Evolutionary conservation across 768 basidiomycete genomes (phyloP).

Genomic region (Suillus fuscotomentosus): DNA sequence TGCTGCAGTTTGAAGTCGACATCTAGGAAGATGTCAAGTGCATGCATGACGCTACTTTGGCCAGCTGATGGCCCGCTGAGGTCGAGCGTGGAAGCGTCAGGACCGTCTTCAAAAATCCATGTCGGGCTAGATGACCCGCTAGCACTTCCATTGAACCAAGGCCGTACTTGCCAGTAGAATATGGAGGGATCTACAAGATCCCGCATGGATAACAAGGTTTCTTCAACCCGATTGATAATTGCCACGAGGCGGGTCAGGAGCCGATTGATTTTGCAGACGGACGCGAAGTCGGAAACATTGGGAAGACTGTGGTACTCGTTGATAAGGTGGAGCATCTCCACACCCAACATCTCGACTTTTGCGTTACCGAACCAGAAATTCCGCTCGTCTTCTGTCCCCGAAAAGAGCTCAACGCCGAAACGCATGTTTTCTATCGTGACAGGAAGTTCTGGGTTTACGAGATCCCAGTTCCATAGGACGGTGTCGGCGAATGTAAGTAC

Average conservation of each 20-base stretch:
- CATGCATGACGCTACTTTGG: conserved; percentile 89
- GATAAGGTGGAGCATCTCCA: conserved; percentile 83
- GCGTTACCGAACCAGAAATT: conserved; percentile 89
- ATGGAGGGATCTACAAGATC: conserved; percentile 75
- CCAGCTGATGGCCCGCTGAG: conserved; percentile 91
- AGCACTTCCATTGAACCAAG: conserved; percentile 88
- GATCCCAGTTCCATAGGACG: conserved; percentile 90
- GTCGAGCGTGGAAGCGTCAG: conserved; percentile 54
- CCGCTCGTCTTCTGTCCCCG: conserved; percentile 79
- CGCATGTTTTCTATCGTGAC: conserved; percentile 73
- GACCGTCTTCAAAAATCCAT: conserved; percentile 83
- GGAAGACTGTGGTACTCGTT: conserved; percentile 82
- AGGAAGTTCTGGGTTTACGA: conserved; percentile 54
- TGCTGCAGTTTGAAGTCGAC: conserved; percentile 84
- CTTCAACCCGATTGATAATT: conserved; percentile 73
- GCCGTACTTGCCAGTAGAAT: conserved; percentile 89
- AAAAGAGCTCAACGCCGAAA: conserved; percentile 66
- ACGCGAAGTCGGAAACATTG: conserved; percentile 59
- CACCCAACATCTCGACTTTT: conserved; percentile 80
- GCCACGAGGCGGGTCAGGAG: conserved; percentile 68
- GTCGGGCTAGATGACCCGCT: conserved; percentile 47
- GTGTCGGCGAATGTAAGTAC: conserved; percentile 95
- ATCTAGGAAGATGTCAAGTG: conserved; percentile 82
- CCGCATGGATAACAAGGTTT: conserved; percentile 67
- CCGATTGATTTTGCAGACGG: conserved; percentile 64